Evolutionary conservation across 768 basidiomycete species (phyloP).

Genomic region (Calocybe gangraenosa): DNA sequence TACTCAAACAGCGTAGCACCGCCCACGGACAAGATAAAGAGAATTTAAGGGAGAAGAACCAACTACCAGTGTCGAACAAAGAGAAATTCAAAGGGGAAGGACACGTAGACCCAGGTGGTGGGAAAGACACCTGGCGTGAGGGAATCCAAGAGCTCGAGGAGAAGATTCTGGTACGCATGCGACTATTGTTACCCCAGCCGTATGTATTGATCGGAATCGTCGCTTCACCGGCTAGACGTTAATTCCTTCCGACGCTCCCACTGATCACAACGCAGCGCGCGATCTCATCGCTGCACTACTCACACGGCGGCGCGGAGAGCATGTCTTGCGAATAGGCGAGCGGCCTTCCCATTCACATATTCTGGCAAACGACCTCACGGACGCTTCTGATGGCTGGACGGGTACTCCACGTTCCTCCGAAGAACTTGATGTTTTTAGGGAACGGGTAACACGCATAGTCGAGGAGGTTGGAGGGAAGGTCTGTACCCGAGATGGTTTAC

Average conservation of each 20-base stretch:
- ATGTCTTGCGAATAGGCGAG: constrained; percentile 67
- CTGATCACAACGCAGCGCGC: constrained; percentile 51
- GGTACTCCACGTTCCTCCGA: constrained; percentile 47
- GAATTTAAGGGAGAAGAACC: constrained; percentile 28
- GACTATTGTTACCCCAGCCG: neutral
- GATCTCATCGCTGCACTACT: constrained; percentile 63
- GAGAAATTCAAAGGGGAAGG: constrained; percentile 41
- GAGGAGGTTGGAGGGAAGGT: constrained; percentile 86
- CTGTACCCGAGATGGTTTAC: constrained; percentile 2
- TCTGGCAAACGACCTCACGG: constrained; percentile 49
- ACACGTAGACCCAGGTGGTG: constrained; percentile 4
- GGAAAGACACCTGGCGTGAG: constrained; percentile 12
- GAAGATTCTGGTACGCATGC: constrained; percentile 43
- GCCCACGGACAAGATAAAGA: constrained; percentile 21
- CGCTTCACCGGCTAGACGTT: constrained; percentile 30
- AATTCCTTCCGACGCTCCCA: constrained; percentile 36
- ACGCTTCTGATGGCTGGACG: constrained; percentile 47
- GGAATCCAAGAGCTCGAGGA: constrained; percentile 47
- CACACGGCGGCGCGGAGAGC: constrained; percentile 69
- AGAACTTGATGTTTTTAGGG: constrained; percentile 46
- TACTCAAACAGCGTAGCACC: constrained; percentile 55
- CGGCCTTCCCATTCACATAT: constrained; percentile 56
- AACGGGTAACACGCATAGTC: constrained; percentile 42
- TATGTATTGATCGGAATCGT: constrained; percentile 3
- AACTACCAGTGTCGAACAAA: constrained; percentile 12